Evolutionary conservation across 768 basidiomycete species (phyloP).

Genomic region (Boletus pseudopeckii): DNA sequence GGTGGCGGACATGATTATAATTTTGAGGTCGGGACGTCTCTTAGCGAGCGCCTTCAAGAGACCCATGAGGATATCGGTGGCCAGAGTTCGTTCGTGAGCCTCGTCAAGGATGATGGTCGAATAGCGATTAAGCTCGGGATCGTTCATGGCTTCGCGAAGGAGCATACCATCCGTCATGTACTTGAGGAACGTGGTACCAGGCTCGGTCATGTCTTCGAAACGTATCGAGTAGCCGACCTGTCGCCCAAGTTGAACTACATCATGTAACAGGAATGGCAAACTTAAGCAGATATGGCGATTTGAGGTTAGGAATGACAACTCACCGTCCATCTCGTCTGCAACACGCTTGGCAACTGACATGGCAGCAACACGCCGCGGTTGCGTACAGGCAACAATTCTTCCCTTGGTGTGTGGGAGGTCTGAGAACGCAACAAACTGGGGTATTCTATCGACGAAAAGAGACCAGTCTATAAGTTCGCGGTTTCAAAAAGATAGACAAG

Average conservation of each 20-base stretch:
- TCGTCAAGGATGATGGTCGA: slow-evolving; percentile 99
- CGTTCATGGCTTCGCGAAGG: slow-evolving; percentile 97
- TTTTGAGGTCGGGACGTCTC: slow-evolving; percentile 83
- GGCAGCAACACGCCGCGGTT: slow-evolving; percentile 93
- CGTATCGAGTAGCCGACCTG: slow-evolving; percentile 98
- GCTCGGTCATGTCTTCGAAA: slow-evolving; percentile 82
- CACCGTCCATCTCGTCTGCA: slow-evolving; percentile 98
- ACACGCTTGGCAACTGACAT: slow-evolving; percentile 99
- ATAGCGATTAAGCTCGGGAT: slow-evolving; percentile 82
- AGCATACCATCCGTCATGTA: slow-evolving; percentile 99
- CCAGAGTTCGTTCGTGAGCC: slow-evolving; percentile 96
- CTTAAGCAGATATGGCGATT: slow-evolving; percentile 1
- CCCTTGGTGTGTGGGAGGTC: slow-evolving; percentile 88
- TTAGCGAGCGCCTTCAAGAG: slow-evolving; percentile 83
- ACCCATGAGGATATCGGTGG: slow-evolving; percentile 98
- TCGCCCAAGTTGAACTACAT: slow-evolving; percentile 80
- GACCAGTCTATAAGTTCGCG: slow-evolving; percentile 27
- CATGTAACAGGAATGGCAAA: slow-evolving; percentile 1
- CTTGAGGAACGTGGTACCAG: slow-evolving; percentile 93
- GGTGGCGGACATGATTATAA: slow-evolving; percentile 98
- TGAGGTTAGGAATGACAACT: slow-evolving; percentile 27
- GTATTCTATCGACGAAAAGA: slow-evolving; percentile 62
- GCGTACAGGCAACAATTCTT: slow-evolving; percentile 94
- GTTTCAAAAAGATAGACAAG: slow-evolving; percentile 19
- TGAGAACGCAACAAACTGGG: slow-evolving; percentile 92